A percentile compares a stretch with the other conserved stretches of the same genome.
Evolutionary conservation across 176 grass and related monocot species (phyloP).

Genomic region (Thinopyrum elongatum): DNA sequence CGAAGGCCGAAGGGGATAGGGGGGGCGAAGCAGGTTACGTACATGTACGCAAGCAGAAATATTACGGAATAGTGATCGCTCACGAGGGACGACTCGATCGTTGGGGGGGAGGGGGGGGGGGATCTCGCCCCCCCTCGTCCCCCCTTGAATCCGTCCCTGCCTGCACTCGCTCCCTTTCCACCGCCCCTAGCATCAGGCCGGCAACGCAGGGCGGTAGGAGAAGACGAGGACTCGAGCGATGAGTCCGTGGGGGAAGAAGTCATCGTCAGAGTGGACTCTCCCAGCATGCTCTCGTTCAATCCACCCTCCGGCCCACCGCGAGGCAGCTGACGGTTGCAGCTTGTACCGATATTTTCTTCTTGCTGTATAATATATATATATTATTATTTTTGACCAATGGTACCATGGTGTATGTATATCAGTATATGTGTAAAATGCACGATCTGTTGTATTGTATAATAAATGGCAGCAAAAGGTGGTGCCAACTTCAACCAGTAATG

Average conservation of each 20-base stretch:
- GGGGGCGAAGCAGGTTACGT: too few species aligned
- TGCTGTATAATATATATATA: not conserved
- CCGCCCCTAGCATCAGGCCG: not conserved
- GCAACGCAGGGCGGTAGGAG: not conserved
- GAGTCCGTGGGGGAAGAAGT: slow-evolving; percentile 72
- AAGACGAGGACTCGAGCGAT: slow-evolving; percentile 55
- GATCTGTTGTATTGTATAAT: not conserved
- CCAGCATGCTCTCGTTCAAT: slow-evolving; percentile 71
- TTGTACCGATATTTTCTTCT: not conserved
- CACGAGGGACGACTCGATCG: too few species aligned
- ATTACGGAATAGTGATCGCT: too few species aligned
- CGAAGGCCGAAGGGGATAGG: too few species aligned
- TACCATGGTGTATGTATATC: not conserved
- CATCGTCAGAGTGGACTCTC: slow-evolving; percentile 86
- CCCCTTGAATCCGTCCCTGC: too few species aligned
- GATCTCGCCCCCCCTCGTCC: too few species aligned
- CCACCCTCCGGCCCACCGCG: slow-evolving; percentile 15
- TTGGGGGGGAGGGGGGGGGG: too few species aligned
- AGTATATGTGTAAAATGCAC: not conserved
- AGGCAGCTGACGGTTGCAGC: not conserved
- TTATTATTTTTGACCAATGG: not conserved
- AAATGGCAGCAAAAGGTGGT: not conserved
- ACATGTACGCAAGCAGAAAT: too few species aligned
- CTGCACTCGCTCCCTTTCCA: not conserved
- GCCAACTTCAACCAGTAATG: not conserved